These are phyloP conservation scores for Kodamaea kaohsiungensis DNA, from an alignment of 805 yeast species.

Conservation along the genomic window DNA sequence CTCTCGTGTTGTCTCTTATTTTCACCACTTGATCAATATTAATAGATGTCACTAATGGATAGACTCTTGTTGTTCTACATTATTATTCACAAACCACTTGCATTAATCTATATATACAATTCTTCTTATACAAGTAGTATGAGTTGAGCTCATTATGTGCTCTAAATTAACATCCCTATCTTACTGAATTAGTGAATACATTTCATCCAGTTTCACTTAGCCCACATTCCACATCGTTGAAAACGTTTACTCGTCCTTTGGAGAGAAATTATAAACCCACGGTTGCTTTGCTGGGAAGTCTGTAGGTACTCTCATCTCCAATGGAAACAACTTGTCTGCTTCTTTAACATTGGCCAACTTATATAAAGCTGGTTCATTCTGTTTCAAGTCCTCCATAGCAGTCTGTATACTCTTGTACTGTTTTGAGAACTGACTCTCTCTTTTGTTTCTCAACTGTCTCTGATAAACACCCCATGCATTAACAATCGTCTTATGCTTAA, in stretches of 20 bases:
- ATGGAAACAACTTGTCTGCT: constrained; percentile 64
- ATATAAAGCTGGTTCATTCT: constrained; percentile 54
- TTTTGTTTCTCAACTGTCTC: constrained; percentile 48
- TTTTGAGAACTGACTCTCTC: constrained; percentile 42
- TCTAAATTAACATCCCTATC: neutral
- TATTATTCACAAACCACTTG: neutral
- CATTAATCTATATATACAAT: neutral
- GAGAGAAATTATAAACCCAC: constrained; percentile 63
- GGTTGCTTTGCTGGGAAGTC: constrained; percentile 81
- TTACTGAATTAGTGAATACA: neutral
- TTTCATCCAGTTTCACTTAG: neutral
- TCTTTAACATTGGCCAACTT: constrained; percentile 61
- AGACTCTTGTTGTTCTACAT: neutral
- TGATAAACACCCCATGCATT: constrained; percentile 77
- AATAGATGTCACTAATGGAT: too few species aligned
- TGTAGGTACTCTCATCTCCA: constrained; percentile 85
- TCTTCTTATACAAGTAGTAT: neutral
- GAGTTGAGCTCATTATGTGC: neutral
- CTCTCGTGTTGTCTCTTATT: too few species aligned
- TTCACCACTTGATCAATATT: too few species aligned
- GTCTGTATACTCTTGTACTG: constrained; percentile 67
- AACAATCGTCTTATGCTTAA: constrained; percentile 80
- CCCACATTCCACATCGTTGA: neutral
- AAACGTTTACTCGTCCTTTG: constrained; percentile 4
- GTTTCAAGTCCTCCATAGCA: constrained; percentile 73